phyloP scores from a whole-genome alignment of 2,329 filamentous ascomycete species.

The Phaeosphaeriaceae sp. region DNA sequence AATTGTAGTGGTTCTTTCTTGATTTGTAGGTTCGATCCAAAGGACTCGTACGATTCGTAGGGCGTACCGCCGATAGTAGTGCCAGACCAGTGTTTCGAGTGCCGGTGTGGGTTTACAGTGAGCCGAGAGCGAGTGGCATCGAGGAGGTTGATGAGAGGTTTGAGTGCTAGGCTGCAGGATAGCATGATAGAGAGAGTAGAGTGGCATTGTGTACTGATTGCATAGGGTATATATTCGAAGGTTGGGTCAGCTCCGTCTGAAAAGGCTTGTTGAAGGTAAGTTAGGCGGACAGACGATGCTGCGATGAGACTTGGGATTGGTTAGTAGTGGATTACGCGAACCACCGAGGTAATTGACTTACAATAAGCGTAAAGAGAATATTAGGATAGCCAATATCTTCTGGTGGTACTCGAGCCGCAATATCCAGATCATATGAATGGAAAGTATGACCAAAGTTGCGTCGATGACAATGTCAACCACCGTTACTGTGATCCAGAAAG shows the following conservation, averaged over 20 bases:
- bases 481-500: constrained; percentile 31
- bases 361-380: constrained; percentile 30
- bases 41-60: constrained; percentile 19
- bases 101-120: constrained; percentile 5
- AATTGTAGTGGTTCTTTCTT: constrained; percentile 16
- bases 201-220: constrained; percentile 30
- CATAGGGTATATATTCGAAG: constrained; percentile 29
- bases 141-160: constrained; percentile 19
- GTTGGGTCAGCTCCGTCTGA: constrained; percentile 16
- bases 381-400: constrained; percentile 20
- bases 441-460: constrained; percentile 21
- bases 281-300: constrained; percentile 27
- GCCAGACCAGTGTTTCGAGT: constrained; percentile 24
- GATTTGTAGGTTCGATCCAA: constrained; percentile 8
- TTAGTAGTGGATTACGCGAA: not conserved
- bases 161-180: constrained; percentile 28
- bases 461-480: constrained; percentile 28
- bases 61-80: constrained; percentile 30
- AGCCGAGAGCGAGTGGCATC: constrained; percentile 12
- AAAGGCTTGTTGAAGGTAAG: constrained; percentile 22
- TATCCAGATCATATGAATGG: constrained; percentile 22
- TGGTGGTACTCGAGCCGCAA: constrained; percentile 20
- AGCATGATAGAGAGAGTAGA: constrained; percentile 30
- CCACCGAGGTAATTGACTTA: constrained; percentile 7
- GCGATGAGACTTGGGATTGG: constrained; percentile 21